phyloP scores from a whole-genome alignment of 257 asterid species.

The Solanum okadae region DNA sequence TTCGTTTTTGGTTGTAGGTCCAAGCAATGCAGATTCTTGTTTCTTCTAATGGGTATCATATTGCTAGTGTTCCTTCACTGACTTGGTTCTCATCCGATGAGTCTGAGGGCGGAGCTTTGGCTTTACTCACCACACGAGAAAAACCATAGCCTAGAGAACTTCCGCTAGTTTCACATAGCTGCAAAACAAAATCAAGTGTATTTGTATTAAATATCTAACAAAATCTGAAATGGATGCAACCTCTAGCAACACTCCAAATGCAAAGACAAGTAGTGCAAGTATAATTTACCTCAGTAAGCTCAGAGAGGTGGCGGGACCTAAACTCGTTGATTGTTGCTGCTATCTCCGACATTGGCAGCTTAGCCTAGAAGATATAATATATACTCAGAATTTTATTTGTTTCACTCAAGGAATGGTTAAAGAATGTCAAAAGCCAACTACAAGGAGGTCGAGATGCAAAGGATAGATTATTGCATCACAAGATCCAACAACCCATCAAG shows the following conservation, averaged over 20 bases:
- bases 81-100: slow-evolving; percentile 56
- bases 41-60: slow-evolving; percentile 4
- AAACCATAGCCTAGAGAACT: slow-evolving; percentile 95
- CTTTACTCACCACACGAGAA: slow-evolving; percentile 48
- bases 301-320: slow-evolving; percentile 95
- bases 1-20: not conserved
- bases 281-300: slow-evolving; percentile 80
- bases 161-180: slow-evolving; percentile 84
- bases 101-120: slow-evolving; percentile 49
- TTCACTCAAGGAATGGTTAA: not conserved
- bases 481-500: not conserved
- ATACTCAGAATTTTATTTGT: not conserved
- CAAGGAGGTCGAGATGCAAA: not conserved
- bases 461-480: not conserved
- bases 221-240: not conserved
- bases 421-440: not conserved
- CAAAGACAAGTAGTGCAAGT: not conserved
- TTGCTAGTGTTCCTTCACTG: slow-evolving; percentile 67
- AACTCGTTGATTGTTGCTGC: slow-evolving; percentile 90
- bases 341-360: slow-evolving; percentile 86
- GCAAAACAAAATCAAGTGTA: slow-evolving; percentile 10
- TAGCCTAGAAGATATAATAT: slow-evolving; percentile 43
- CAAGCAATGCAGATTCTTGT: not conserved
- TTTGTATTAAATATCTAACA: not conserved
- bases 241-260: not conserved